Percentiles rank a stretch among this genome's conserved stretches.
Evolutionary conservation across 2,329 filamentous ascomycete genomes (phyloP).

Genomic region (Aspergillus latus): DNA sequence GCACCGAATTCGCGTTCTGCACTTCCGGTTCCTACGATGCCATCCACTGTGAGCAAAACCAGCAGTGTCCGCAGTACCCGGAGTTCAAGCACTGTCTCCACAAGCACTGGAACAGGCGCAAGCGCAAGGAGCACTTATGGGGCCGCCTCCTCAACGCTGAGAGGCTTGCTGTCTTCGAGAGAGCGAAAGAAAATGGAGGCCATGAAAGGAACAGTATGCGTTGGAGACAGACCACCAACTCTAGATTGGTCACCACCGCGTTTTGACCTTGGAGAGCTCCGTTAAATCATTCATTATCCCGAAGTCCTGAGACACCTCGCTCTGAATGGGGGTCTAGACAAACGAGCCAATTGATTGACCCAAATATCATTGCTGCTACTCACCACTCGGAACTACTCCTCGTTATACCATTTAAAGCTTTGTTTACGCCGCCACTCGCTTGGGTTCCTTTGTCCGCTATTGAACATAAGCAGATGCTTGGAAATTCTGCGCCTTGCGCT

Average conservation of each 20-base stretch:
- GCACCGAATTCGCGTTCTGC: conserved; percentile 26
- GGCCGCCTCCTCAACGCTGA: conserved; percentile 36
- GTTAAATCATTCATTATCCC: conserved; percentile 14
- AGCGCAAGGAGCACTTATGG: conserved; percentile 39
- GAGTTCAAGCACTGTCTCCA: conserved; percentile 39
- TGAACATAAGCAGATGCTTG: neutral
- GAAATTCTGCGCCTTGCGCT: neutral
- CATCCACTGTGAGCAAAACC: conserved; percentile 27
- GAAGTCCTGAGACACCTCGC: neutral
- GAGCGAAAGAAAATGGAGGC: conserved; percentile 32
- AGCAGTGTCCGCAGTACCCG: conserved; percentile 39
- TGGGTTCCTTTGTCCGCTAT: neutral
- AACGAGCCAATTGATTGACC: conserved; percentile 7
- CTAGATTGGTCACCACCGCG: conserved; percentile 41
- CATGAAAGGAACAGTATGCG: conserved; percentile 29
- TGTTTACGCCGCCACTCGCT: neutral
- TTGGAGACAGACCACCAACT: conserved; percentile 34
- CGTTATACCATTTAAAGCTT: neutral
- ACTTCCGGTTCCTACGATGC: conserved; percentile 34
- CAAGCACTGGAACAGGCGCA: conserved; percentile 30
- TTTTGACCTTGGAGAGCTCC: conserved; percentile 34
- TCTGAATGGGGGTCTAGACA: conserved; percentile 1
- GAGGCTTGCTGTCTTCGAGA: conserved; percentile 36
- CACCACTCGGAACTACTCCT: neutral
- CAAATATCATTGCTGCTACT: neutral